Base-by-base conservation (phyloP, 768 basidiomycete genomes). In the Goffeauzyma gilvescens region DNA sequence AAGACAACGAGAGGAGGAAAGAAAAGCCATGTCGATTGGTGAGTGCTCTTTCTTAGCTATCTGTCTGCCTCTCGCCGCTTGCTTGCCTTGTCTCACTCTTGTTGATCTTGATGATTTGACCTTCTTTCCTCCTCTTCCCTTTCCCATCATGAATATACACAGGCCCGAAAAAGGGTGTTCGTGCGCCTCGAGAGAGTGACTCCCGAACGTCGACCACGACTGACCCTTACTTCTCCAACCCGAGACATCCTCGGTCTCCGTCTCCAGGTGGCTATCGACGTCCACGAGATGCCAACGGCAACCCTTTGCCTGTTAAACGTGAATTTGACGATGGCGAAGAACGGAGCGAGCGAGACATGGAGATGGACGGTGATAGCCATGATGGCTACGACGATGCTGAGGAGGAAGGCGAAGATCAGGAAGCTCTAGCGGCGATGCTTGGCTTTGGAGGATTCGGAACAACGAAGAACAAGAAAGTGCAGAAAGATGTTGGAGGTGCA, bases 391-490 rank as follows among this genome's bases (percentile, higher is more conserved):
- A 51, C 9, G 61, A 42, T 41, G 44, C 57, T 45, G 48, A 64
- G 40, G 61, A 58, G 22, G 72, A 71, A n/a, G 69, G 69, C 44
- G 76, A 74, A 12, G 81, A 80, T 30, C 80, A 81, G 18, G 72
- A 73, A 35, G 77, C 74, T 41, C 84, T 93, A 76, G 81, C 80
- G 73, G 74, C 78, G 27, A 72, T 75, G 70, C 90, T 96, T 83
- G 89, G 90, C 31, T 66, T 96, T 54, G 56, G 65, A 34, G 82
- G 84, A 8, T 96, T 96, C 58, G 85, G 81, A 8, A 71, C 76
- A 0, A 90, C 90, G 0, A 93, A 95, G 18, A 86, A 90, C 46
- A 79, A 89, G 64, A 78, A 80, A 48, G 80, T 46, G 78, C 32
- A 54, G 46, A 27, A 71, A 69, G 61, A 60, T 37, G 57, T 52